Conservation (phyloP, 352 stramenopile species). For the Phytophthora uliginosa region DNA sequence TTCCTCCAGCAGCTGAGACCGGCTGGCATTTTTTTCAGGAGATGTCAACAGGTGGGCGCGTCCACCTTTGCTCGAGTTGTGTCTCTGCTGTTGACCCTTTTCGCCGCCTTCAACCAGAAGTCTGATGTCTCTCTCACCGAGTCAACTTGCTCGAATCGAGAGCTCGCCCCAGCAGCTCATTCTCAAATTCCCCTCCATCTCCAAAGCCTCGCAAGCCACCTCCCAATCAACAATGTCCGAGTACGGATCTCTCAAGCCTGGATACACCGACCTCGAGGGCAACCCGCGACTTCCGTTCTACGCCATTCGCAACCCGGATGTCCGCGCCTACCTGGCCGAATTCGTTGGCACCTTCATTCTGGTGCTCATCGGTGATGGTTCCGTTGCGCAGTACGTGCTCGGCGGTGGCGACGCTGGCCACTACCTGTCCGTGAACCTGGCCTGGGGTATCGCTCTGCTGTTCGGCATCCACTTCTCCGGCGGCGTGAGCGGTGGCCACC, state of each 20-base stretch:
- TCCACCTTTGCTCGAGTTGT: constrained; percentile 21
- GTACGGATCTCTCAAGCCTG: constrained; percentile 43
- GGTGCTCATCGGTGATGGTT: constrained; percentile 65
- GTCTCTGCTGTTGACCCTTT: constrained; percentile 18
- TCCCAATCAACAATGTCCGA: constrained; percentile 35
- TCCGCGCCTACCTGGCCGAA: constrained; percentile 67
- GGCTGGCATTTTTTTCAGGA: constrained; percentile 31
- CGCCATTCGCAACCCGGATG: constrained; percentile 35
- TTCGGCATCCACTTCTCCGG: constrained; percentile 66
- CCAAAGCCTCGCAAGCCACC: constrained; percentile 1
- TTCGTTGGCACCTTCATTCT: constrained; percentile 74
- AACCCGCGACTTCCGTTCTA: constrained; percentile 44
- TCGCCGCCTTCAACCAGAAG: constrained; percentile 25
- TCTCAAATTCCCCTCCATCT: constrained; percentile 24
- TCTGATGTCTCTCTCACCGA: constrained; percentile 9
- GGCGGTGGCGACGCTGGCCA: constrained; percentile 50
- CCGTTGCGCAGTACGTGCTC: constrained; percentile 62
- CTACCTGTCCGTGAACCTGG: constrained; percentile 60
- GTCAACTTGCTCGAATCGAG: background rate
- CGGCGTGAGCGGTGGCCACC: constrained; percentile 62
- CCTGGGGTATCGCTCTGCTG: constrained; percentile 70
- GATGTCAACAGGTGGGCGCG: constrained; percentile 22
- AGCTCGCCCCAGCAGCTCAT: constrained; percentile 16
- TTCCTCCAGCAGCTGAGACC: constrained; percentile 33
- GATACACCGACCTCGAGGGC: constrained; percentile 38